A percentile compares a stretch with the other conserved stretches of the same genome.
Conservation (phyloP, 75 land plant genomes). For the Selaginella moellendorffii region DNA sequence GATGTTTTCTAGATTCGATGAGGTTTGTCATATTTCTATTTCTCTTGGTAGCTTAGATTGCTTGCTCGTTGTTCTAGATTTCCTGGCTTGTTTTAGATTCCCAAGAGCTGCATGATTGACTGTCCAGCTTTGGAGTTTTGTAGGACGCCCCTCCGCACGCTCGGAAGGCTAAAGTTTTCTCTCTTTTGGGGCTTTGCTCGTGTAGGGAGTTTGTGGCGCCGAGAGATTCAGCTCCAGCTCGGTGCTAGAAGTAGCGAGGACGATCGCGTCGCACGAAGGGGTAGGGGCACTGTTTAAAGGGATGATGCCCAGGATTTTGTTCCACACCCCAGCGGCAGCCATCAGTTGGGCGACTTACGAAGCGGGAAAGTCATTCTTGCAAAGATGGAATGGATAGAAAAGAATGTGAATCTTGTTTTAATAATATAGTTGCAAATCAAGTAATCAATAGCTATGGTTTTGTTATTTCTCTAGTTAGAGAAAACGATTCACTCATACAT, state of each 20-base stretch:
- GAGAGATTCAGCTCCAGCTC: constrained; percentile 42
- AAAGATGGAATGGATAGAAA: constrained; percentile 14
- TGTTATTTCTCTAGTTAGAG: too few species aligned
- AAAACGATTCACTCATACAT: too few species aligned
- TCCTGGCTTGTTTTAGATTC: too few species aligned
- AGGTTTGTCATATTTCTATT: too few species aligned
- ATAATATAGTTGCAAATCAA: too few species aligned
- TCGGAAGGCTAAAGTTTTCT: too few species aligned
- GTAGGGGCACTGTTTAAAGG: constrained; percentile 38
- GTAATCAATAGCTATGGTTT: too few species aligned
- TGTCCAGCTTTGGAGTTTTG: neutral
- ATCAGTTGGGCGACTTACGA: constrained; percentile 55
- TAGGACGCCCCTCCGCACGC: neutral
- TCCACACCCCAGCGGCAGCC: constrained; percentile 60
- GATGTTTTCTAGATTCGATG: too few species aligned
- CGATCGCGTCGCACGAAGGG: constrained; percentile 41
- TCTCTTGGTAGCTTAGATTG: too few species aligned
- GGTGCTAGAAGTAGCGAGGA: constrained; percentile 24
- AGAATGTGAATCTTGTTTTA: too few species aligned
- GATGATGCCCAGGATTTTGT: constrained; percentile 47
- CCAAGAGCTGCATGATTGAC: neutral
- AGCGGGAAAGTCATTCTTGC: constrained; percentile 34
- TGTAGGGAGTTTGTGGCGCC: constrained; percentile 68
- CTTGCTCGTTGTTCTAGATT: too few species aligned
- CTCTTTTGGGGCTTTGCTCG: too few species aligned